Base-by-base conservation (phyloP, 345 rosid species). In the Pugionium cornutum region DNA sequence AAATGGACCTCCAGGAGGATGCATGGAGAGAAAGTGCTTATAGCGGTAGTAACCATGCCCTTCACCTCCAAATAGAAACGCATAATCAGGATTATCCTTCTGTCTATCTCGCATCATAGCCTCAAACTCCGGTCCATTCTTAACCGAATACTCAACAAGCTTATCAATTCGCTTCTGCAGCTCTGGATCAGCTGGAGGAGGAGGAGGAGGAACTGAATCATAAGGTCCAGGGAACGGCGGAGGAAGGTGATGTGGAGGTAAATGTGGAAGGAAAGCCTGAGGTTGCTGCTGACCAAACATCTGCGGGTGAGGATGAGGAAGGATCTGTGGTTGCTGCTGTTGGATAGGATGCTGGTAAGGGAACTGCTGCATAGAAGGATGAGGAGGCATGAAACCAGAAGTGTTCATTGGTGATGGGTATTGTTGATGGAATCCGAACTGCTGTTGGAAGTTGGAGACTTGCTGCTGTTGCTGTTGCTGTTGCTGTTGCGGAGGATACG, bases 121-220 rank as follows among this genome's bases (percentile, higher is more conserved):
- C 79, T 94, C 99, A 70, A 94, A 94, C 78, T 94, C 97, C 0
- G 96, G 97, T 49, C 99, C 99, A 48, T 90, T 94, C 82, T 90
- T 94, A 10, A 82, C 76, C 5, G 89, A 69, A 75, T 94, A 94
- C 84, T 94, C 96, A 59, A 87, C 91, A 70, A 90, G 96, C 69
- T 94, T 94, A 63, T 94, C 97, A n/a, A 94, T 94, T 35, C 95
- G 85, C 68, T 94, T 91, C 58, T 88, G 99, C 51, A 90, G 89
- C 78, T 94, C 99, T 4, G 95, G 96, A 56, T 94, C 99, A 51
- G 95, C 74, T 6, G 99, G 97, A 5, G 84, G 85, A 9, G 92
- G 82, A 34, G 82, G 77, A 31, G 75, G 82, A 27, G 96, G 84
- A 70, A 89, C 71, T 45, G 98, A 79, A 64, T 94, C 97, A 66